phyloP scores from a whole-genome alignment of 2,329 filamentous ascomycete genomes.

The Pseudogymnoascus sp. region DNA sequence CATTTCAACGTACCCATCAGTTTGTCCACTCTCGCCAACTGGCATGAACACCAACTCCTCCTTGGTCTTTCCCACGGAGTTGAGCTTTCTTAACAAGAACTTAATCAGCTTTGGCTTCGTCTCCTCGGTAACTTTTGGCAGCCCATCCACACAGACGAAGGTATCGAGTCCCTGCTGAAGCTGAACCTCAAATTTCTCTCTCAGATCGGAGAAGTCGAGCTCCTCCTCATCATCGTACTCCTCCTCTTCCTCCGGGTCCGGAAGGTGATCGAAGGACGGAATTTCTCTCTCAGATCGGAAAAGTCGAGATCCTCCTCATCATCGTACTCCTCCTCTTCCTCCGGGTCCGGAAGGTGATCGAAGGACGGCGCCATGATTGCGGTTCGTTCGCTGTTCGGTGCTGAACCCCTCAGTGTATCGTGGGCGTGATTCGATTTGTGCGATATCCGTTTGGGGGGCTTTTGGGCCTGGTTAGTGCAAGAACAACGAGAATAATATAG shows the following conservation, averaged over 20 bases:
- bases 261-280: slow-evolving; percentile 85
- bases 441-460: slow-evolving; percentile 2
- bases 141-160: slow-evolving; percentile 91
- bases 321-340: slow-evolving; percentile 75
- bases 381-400: slow-evolving; percentile 13
- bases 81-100: slow-evolving; percentile 90
- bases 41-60: slow-evolving; percentile 94
- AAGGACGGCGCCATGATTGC: slow-evolving; percentile 85
- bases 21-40: slow-evolving; percentile 76
- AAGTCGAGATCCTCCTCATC: slow-evolving; percentile 94
- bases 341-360: slow-evolving; percentile 83
- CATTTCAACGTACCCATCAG: slow-evolving; percentile 59
- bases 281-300: slow-evolving; percentile 87
- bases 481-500: neutral
- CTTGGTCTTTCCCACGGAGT: slow-evolving; percentile 70
- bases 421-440: slow-evolving; percentile 5
- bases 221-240: slow-evolving; percentile 87
- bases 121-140: slow-evolving; percentile 81
- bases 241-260: slow-evolving; percentile 78
- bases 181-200: slow-evolving; percentile 93
- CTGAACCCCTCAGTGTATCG: slow-evolving; percentile 5
- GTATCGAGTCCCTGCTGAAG: slow-evolving; percentile 93
- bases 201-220: slow-evolving; percentile 89
- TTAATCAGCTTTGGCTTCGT: slow-evolving; percentile 92
- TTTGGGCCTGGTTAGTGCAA: neutral